These are phyloP conservation scores for Paecilomyces fulvus DNA, from an alignment of 2,329 filamentous ascomycete species.

Conservation along the genomic window DNA sequence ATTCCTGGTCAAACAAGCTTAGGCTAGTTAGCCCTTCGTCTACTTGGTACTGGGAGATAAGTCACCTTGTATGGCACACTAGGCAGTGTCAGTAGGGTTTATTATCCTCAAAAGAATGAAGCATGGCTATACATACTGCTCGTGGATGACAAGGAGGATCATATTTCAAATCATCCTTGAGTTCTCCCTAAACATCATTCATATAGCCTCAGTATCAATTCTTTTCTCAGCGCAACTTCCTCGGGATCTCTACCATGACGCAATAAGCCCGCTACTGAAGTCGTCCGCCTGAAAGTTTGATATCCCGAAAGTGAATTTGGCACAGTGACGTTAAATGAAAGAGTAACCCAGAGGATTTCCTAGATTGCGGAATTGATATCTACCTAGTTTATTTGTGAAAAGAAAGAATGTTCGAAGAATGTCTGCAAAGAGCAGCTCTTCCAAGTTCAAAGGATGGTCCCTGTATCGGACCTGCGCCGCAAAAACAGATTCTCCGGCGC, in stretches of 20 bases:
- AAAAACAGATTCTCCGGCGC: conserved; percentile 31
- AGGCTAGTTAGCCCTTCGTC: conserved; percentile 4
- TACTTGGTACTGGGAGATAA: background rate
- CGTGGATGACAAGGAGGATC: conserved; percentile 78
- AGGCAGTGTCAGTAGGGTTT: conserved; percentile 10
- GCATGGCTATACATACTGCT: conserved; percentile 51
- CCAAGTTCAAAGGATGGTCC: background rate
- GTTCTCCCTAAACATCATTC: conserved; percentile 18
- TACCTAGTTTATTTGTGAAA: background rate
- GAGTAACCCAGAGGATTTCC: background rate
- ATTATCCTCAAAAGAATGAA: background rate
- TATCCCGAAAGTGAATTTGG: background rate
- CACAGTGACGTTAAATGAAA: background rate
- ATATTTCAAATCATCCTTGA: conserved; percentile 62
- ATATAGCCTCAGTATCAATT: background rate
- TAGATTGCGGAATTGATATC: background rate
- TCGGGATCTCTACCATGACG: conserved; percentile 19
- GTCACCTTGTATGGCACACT: conserved; percentile 87
- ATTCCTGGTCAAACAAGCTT: conserved; percentile 77
- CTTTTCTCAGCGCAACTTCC: background rate
- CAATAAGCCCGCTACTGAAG: conserved; percentile 5
- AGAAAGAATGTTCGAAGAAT: background rate
- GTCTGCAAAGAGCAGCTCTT: background rate
- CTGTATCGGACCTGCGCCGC: conserved; percentile 16
- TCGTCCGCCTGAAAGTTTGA: background rate